phyloP scores from a whole-genome alignment of 306 rosid species.

The Acacia confusa region DNA sequence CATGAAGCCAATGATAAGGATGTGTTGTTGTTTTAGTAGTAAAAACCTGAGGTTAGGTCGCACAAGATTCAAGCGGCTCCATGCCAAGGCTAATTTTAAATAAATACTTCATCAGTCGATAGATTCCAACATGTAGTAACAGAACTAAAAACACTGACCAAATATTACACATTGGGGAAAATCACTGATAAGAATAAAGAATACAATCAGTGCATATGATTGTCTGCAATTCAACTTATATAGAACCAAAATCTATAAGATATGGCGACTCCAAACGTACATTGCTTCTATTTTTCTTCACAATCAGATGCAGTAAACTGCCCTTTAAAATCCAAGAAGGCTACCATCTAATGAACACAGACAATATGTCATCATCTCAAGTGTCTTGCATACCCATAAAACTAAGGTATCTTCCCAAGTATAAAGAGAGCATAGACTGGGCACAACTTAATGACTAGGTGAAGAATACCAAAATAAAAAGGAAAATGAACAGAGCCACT shows the following conservation, averaged over 20 bases:
- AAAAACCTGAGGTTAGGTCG: not conserved
- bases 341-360: not conserved
- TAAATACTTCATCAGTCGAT: not conserved
- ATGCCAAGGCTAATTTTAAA: not conserved
- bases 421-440: conserved; percentile 28
- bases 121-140: not conserved
- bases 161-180: not conserved
- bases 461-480: conserved; percentile 87
- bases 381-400: conserved; percentile 32
- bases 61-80: not conserved
- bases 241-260: conserved; percentile 31
- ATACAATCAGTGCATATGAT: not conserved
- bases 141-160: not conserved
- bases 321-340: conserved; percentile 25
- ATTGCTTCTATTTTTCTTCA: conserved; percentile 28
- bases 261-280: conserved; percentile 13
- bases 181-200: not conserved
- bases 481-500: conserved; percentile 69
- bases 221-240: conserved; percentile 20
- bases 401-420: conserved; percentile 29
- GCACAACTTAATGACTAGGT: conserved; percentile 48
- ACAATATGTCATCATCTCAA: not conserved
- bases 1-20: too few species aligned
- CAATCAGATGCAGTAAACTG: conserved; percentile 22
- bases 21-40: too few species aligned